Evolutionary conservation across 148 eudicot species (phyloP).

Genomic region (Cornus florida): DNA sequence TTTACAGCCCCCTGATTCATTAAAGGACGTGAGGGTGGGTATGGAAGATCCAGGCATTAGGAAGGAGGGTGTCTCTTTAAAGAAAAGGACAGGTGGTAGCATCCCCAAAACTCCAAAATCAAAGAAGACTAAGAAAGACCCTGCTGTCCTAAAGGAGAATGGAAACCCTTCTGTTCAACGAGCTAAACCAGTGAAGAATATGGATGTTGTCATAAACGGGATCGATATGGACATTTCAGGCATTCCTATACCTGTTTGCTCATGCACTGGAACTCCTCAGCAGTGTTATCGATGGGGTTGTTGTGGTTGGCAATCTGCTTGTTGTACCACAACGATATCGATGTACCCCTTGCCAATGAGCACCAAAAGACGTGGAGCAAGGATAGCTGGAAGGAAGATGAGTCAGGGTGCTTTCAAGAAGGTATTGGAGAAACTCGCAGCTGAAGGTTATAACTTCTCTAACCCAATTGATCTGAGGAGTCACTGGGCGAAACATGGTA

Average conservation of each 20-base stretch:
- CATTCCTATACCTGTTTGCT: slow-evolving; percentile 55
- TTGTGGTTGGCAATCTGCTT: slow-evolving; percentile 67
- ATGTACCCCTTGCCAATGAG: slow-evolving; percentile 61
- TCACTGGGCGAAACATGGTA: slow-evolving; percentile 65
- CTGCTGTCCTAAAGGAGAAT: slow-evolving; percentile 35
- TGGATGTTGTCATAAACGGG: slow-evolving; percentile 49
- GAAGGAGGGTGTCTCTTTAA: slow-evolving; percentile 29
- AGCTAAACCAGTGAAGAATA: slow-evolving; percentile 34
- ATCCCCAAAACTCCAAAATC: slow-evolving; percentile 32
- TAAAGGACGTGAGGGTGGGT: slow-evolving; percentile 23
- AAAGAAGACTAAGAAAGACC: slow-evolving; percentile 39
- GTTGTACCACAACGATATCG: slow-evolving; percentile 65
- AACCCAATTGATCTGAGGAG: slow-evolving; percentile 52
- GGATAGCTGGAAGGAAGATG: slow-evolving; percentile 66
- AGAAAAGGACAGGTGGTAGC: slow-evolving; percentile 27
- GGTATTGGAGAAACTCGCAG: slow-evolving; percentile 51
- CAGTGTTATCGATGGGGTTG: slow-evolving; percentile 65
- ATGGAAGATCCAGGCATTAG: slow-evolving; percentile 29
- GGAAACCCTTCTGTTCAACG: slow-evolving; percentile 33
- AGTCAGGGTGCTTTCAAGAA: slow-evolving; percentile 62
- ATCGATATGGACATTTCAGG: slow-evolving; percentile 53
- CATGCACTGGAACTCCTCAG: slow-evolving; percentile 53
- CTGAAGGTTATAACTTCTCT: slow-evolving; percentile 46
- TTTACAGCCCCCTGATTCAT: slow-evolving; percentile 28
- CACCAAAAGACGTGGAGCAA: slow-evolving; percentile 54